These are phyloP conservation scores for Excoecaria agallocha DNA, from an alignment of 345 rosid genomes.

Conservation along the genomic window DNA sequence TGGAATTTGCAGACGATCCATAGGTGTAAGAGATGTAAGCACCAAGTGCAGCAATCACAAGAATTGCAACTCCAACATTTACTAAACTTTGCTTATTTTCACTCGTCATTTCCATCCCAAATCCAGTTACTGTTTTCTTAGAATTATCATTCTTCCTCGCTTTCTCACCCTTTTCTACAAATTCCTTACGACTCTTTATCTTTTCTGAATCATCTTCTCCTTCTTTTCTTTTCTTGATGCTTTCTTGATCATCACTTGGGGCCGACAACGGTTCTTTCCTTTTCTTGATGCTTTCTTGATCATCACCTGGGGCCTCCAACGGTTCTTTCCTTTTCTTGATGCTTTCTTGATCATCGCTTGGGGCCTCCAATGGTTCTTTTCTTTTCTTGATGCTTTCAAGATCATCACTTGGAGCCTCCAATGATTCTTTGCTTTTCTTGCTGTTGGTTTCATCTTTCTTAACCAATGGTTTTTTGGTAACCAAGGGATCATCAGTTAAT, in stretches of 20 bases:
- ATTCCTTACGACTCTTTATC: slow-evolving; percentile 11
- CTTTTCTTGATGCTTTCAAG: not conserved
- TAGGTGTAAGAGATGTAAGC: slow-evolving; percentile 45
- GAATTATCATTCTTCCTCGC: slow-evolving; percentile 18
- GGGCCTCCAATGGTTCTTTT: not conserved
- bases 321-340: not conserved
- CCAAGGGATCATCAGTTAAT: not conserved
- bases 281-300: not conserved
- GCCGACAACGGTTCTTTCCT: not conserved
- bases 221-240: too few relatives aligned
- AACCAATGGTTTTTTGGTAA: not conserved
- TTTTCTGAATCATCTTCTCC: slow-evolving; percentile 18
- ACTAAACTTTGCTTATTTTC: slow-evolving; percentile 51
- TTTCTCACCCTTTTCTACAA: not conserved
- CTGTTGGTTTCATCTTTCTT: not conserved
- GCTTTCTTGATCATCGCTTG: not conserved
- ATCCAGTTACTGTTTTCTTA: slow-evolving; percentile 27
- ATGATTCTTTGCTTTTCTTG: not conserved
- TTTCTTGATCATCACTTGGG: not conserved
- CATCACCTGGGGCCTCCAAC: too few relatives aligned
- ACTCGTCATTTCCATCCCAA: slow-evolving; percentile 13
- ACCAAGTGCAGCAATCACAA: slow-evolving; percentile 62
- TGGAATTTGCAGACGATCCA: slow-evolving; percentile 25
- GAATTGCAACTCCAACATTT: slow-evolving; percentile 56
- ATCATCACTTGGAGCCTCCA: not conserved